These are phyloP conservation scores for Colletotrichum spaethianum DNA, from an alignment of 2,329 filamentous ascomycete genomes.

Conservation along the genomic window DNA sequence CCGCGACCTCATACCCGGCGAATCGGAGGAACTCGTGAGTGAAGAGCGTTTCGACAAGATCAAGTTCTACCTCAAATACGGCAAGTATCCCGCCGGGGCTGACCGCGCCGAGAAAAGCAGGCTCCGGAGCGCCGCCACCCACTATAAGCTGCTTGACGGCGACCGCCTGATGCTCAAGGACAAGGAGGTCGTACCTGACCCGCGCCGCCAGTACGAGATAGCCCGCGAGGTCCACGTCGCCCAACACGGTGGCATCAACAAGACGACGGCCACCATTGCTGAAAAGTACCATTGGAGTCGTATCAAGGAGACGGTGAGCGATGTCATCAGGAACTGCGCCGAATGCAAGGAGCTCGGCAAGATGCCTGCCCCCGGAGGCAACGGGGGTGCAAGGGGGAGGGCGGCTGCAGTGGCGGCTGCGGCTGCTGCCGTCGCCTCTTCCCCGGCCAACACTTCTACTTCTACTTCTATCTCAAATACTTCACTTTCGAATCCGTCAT, in stretches of 20 bases:
- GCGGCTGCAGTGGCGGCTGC: constrained; percentile 15
- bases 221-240: constrained; percentile 81
- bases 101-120: constrained; percentile 97
- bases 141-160: constrained; percentile 86
- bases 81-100: constrained; percentile 92
- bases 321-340: constrained; percentile 91
- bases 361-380: constrained; percentile 51
- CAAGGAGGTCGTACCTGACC: constrained; percentile 96
- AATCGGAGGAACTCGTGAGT: constrained; percentile 84
- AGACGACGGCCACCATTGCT: constrained; percentile 94
- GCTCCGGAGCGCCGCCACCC: constrained; percentile 91
- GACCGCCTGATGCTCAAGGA: constrained; percentile 96
- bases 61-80: constrained; percentile 94
- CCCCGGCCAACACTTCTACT: constrained; percentile 3
- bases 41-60: constrained; percentile 99
- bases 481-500: constrained; percentile 8
- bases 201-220: constrained; percentile 91
- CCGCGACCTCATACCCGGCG: constrained; percentile 67
- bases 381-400: constrained; percentile 26
- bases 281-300: constrained; percentile 97
- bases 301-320: constrained; percentile 97
- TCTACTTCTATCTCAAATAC: constrained; percentile 7
- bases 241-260: constrained; percentile 95
- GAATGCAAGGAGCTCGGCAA: constrained; percentile 89
- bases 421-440: constrained; percentile 1